Percentiles rank a stretch among this genome's conserved stretches.
These are phyloP conservation scores for Aureobasidium uvarum DNA, from an alignment of 2,329 filamentous ascomycete genomes.

Conservation along the genomic window DNA sequence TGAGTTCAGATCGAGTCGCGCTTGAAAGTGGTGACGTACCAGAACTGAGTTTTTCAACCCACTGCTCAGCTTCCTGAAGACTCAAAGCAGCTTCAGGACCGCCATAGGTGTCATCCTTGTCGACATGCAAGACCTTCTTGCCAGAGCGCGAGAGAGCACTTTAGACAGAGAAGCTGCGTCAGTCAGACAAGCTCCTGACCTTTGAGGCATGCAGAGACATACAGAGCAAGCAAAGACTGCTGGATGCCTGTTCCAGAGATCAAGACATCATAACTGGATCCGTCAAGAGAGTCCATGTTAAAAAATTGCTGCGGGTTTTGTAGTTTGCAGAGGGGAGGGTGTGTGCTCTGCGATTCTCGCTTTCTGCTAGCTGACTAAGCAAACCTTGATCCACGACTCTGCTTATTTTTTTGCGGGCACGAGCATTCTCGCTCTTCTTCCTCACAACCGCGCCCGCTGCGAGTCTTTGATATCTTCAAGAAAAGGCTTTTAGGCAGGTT, in stretches of 20 bases:
- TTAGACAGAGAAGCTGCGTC: conserved; percentile 57
- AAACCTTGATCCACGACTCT: background rate
- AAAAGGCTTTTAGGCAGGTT: conserved; percentile 25
- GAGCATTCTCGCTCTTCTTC: background rate
- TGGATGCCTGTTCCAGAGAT: conserved; percentile 54
- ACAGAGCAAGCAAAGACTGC: conserved; percentile 56
- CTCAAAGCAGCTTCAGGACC: conserved; percentile 81
- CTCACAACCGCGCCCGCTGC: conserved; percentile 38
- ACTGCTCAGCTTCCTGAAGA: conserved; percentile 75
- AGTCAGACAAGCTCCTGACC: conserved; percentile 61
- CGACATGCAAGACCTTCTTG: conserved; percentile 88
- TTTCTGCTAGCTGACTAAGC: conserved; percentile 24
- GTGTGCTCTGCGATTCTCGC: background rate
- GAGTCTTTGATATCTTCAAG: conserved; percentile 33
- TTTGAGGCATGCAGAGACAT: conserved; percentile 36
- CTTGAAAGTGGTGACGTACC: background rate
- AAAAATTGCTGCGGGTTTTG: background rate
- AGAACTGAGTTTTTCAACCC: conserved; percentile 54
- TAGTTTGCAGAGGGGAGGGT: conserved; percentile 22
- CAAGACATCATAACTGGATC: conserved; percentile 53
- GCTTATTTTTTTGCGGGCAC: background rate
- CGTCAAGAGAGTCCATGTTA: conserved; percentile 51
- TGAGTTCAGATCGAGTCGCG: background rate
- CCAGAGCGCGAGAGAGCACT: conserved; percentile 90
- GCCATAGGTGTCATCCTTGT: conserved; percentile 85